phyloP scores from a whole-genome alignment of 441 rosid species.

The Jatropha podagrica region DNA sequence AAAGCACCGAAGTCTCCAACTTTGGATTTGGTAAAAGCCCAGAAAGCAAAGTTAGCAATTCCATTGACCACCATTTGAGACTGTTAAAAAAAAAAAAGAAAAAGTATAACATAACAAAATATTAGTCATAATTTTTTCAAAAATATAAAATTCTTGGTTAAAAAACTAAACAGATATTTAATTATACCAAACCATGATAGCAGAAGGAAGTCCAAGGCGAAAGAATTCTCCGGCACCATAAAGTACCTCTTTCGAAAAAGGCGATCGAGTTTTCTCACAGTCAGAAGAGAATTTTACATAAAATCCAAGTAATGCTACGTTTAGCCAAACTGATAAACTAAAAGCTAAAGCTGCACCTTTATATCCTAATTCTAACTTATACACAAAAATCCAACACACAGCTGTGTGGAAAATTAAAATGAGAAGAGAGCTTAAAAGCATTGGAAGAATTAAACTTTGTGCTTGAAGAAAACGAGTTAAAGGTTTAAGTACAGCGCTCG shows the following conservation, averaged over 20 bases:
- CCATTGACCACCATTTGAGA: slow-evolving; percentile 72
- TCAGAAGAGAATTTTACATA: slow-evolving; percentile 36
- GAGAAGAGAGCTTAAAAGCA: slow-evolving; percentile 37
- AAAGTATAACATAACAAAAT: too few relatives aligned
- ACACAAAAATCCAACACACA: slow-evolving; percentile 49
- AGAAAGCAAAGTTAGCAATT: slow-evolving; percentile 42
- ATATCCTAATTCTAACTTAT: slow-evolving; percentile 36
- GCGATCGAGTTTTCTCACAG: slow-evolving; percentile 36
- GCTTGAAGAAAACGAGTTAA: slow-evolving; percentile 46
- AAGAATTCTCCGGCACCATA: slow-evolving; percentile 37
- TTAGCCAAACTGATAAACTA: slow-evolving; percentile 49
- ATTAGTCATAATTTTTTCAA: not conserved
- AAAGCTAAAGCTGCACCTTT: slow-evolving; percentile 49
- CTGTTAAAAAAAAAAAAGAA: slow-evolving; percentile 20
- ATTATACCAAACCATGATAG: slow-evolving; percentile 54
- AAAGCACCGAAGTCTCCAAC: slow-evolving; percentile 63
- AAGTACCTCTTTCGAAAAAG: slow-evolving; percentile 33
- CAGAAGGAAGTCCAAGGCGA: slow-evolving; percentile 50
- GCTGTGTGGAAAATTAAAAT: slow-evolving; percentile 41
- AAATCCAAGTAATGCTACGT: slow-evolving; percentile 43
- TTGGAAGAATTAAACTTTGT: slow-evolving; percentile 49
- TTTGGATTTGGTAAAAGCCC: slow-evolving; percentile 54
- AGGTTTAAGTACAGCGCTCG: slow-evolving; percentile 44
- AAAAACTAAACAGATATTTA: not conserved
- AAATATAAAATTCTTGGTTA: not conserved